Conservation (phyloP, 2,329 filamentous ascomycete species). For the Colletotrichum liriopes region DNA sequence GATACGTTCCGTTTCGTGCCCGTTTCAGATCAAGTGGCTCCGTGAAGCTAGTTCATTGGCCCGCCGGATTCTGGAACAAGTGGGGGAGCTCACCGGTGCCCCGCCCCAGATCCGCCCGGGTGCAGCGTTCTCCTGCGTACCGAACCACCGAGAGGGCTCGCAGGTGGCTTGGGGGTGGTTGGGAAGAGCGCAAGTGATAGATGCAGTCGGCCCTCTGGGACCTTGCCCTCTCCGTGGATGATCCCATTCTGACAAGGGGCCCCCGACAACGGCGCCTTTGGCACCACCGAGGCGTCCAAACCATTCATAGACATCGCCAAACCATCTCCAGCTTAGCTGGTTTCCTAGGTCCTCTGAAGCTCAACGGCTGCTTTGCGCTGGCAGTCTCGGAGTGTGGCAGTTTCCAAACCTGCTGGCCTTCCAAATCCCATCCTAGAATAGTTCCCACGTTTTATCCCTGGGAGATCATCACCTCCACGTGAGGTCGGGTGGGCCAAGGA, state of each 20-base stretch:
- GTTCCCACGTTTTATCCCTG: conserved; percentile 29
- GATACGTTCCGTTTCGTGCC: conserved; percentile 35
- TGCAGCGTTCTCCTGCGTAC: conserved; percentile 4
- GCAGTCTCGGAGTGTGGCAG: not conserved
- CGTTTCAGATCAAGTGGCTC: conserved; percentile 39
- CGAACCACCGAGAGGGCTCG: conserved; percentile 1
- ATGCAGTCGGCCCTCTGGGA: not conserved
- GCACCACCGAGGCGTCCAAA: not conserved
- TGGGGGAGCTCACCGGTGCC: conserved; percentile 29
- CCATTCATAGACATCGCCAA: not conserved
- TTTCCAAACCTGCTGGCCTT: not conserved
- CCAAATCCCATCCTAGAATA: conserved; percentile 14
- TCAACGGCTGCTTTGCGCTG: not conserved
- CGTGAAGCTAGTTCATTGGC: conserved; percentile 28
- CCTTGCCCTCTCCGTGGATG: not conserved
- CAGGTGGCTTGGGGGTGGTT: conserved; percentile 20
- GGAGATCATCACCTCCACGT: conserved; percentile 29
- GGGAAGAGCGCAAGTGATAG: conserved; percentile 3
- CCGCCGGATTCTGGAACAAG: conserved; percentile 34
- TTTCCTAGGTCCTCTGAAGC: not conserved
- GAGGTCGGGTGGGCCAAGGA: conserved; percentile 15
- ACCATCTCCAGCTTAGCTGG: not conserved
- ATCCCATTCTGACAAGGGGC: not conserved
- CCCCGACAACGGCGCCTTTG: not conserved
- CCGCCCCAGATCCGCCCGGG: conserved; percentile 11